Conservation (phyloP, 305 asterid genomes). For the Fraxinus paxiana region DNA sequence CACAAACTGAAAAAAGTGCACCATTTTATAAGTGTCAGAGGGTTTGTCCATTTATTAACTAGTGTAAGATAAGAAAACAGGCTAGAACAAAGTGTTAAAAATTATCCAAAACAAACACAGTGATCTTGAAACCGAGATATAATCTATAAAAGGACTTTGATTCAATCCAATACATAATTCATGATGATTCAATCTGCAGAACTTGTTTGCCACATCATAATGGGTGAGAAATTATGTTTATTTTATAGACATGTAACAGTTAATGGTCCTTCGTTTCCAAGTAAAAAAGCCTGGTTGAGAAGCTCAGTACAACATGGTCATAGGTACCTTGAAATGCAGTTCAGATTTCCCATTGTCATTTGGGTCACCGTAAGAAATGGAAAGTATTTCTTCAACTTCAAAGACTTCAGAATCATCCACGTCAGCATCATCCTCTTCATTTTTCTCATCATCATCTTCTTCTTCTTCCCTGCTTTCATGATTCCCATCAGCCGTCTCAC, state of each 20-base stretch:
- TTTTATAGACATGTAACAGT: background rate
- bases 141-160: background rate
- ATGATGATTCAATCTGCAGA: background rate
- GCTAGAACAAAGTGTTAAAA: background rate
- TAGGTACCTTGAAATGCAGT: constrained; percentile 52
- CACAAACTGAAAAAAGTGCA: background rate
- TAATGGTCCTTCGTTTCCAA: background rate
- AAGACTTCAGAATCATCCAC: constrained; percentile 35
- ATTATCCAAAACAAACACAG: background rate
- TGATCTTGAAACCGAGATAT: background rate
- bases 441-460: background rate
- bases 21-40: background rate
- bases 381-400: constrained; percentile 53
- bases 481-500: background rate
- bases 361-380: constrained; percentile 56
- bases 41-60: background rate
- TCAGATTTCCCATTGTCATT: constrained; percentile 14
- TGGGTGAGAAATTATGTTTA: background rate
- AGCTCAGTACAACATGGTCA: background rate
- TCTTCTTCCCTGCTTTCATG: background rate
- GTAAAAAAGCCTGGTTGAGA: background rate
- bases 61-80: background rate
- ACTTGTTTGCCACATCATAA: background rate
- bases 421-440: constrained; percentile 3
- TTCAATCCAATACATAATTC: background rate